Evolutionary conservation across 148 eudicot species (phyloP).

Genomic region (Arbutus unedo): DNA sequence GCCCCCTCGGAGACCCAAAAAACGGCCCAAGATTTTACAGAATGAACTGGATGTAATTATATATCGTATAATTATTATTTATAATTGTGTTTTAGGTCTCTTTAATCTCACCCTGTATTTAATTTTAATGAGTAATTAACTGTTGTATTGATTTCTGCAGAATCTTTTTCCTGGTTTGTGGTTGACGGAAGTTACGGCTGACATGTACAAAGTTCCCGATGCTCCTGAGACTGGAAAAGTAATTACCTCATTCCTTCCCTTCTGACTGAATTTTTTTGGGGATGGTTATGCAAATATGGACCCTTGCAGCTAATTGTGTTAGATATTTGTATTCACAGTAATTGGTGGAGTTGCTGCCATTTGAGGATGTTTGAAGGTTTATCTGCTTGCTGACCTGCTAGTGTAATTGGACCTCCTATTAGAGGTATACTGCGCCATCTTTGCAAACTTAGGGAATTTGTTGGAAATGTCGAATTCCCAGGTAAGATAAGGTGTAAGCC

Average conservation of each 20-base stretch:
- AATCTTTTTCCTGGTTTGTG: slow-evolving; percentile 45
- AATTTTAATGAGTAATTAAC: neutral
- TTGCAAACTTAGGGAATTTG: neutral
- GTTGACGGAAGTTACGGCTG: slow-evolving; percentile 43
- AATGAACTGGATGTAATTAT: slow-evolving; percentile 44
- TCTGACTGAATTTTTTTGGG: neutral
- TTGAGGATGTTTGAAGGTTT: slow-evolving; percentile 1
- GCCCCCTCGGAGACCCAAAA: slow-evolving; percentile 48
- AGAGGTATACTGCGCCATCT: neutral
- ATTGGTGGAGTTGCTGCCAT: slow-evolving; percentile 7
- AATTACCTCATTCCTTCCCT: neutral
- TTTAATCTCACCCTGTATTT: neutral
- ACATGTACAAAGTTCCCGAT: slow-evolving; percentile 48
- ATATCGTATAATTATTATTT: neutral
- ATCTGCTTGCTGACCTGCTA: slow-evolving; percentile 4
- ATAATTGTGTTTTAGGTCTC: neutral
- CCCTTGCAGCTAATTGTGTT: neutral
- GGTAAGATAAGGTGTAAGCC: neutral
- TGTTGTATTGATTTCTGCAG: slow-evolving; percentile 30
- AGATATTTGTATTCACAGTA: neutral
- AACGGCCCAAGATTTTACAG: slow-evolving; percentile 39
- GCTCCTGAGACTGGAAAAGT: slow-evolving; percentile 29
- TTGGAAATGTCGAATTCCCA: slow-evolving; percentile 7
- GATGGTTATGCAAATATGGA: neutral
- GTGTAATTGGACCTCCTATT: neutral